phyloP scores from a whole-genome alignment of 345 rosid species.

The Linum trigynum region DNA sequence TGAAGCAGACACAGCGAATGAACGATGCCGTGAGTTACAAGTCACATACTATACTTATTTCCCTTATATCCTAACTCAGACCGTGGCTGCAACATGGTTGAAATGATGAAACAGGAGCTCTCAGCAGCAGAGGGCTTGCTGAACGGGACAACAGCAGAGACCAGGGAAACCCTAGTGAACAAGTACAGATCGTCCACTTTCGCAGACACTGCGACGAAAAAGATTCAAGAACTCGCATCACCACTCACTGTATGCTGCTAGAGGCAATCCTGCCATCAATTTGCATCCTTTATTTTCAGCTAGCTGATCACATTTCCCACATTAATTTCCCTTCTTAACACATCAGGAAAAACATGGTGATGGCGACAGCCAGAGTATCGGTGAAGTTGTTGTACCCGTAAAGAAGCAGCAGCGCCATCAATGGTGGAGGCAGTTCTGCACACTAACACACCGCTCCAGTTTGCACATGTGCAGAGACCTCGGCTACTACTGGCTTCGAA shows the following conservation, averaged over 20 bases:
- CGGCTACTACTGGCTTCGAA: slow-evolving; percentile 33
- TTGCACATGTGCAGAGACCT: slow-evolving; percentile 29
- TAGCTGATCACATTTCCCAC: too few relatives aligned
- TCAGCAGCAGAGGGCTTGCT: neutral
- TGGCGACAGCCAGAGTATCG: neutral
- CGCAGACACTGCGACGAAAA: slow-evolving; percentile 14
- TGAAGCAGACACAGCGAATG: neutral
- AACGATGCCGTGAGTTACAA: neutral
- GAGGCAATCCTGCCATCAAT: neutral
- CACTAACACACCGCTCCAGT: slow-evolving; percentile 21
- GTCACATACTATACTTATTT: too few relatives aligned
- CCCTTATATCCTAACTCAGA: too few relatives aligned
- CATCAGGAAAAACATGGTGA: neutral
- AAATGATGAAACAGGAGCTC: neutral
- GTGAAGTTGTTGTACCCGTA: neutral
- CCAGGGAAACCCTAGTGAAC: slow-evolving; percentile 9
- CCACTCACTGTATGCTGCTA: slow-evolving; percentile 13
- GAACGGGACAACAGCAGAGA: neutral
- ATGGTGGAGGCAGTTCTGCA: slow-evolving; percentile 26
- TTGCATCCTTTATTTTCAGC: too few relatives aligned
- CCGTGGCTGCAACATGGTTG: too few relatives aligned
- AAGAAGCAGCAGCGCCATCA: neutral
- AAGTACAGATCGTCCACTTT: slow-evolving; percentile 11
- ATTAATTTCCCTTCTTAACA: too few relatives aligned
- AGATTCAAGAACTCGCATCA: slow-evolving; percentile 12